Evolutionary conservation across 2,329 filamentous ascomycete genomes (phyloP).

Genomic region (Trichoderma arundinaceum): DNA sequence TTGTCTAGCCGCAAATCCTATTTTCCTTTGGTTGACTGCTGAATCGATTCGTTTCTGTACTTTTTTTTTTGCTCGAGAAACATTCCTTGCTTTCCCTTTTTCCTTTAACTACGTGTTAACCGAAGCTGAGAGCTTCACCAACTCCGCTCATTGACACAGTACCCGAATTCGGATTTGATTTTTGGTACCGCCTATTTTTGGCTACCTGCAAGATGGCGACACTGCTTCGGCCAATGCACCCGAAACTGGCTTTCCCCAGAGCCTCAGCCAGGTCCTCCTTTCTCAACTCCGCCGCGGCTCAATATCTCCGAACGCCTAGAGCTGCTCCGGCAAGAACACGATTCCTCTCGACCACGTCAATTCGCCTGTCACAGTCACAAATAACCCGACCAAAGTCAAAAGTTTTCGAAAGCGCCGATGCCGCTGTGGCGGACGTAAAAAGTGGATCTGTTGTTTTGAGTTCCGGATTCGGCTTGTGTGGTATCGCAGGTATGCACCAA

Average conservation of each 20-base stretch:
- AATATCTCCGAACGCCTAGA: conserved; percentile 12
- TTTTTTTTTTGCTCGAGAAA: neutral
- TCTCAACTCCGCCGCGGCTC: conserved; percentile 4
- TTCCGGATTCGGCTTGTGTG: conserved; percentile 82
- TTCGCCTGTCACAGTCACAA: conserved; percentile 32
- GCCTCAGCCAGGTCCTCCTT: conserved; percentile 4
- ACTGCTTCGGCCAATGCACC: conserved; percentile 24
- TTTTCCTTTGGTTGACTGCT: neutral
- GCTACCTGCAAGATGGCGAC: conserved; percentile 16
- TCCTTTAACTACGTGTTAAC: neutral
- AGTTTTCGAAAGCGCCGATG: conserved; percentile 62
- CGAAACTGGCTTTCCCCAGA: conserved; percentile 4
- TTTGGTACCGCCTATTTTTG: no score
- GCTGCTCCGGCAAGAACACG: neutral
- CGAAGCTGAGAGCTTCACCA: neutral
- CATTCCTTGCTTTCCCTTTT: neutral
- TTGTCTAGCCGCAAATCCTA: neutral
- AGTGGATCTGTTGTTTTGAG: conserved; percentile 74
- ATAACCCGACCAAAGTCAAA: conserved; percentile 51
- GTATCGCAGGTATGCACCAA: conserved; percentile 64
- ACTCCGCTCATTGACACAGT: no score
- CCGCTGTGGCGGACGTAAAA: conserved; percentile 72
- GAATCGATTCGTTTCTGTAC: neutral
- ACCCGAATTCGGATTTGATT: no score
- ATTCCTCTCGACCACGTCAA: conserved; percentile 19